phyloP scores from a whole-genome alignment of 1,139 yeast species.

The Geotrichum candidum region DNA sequence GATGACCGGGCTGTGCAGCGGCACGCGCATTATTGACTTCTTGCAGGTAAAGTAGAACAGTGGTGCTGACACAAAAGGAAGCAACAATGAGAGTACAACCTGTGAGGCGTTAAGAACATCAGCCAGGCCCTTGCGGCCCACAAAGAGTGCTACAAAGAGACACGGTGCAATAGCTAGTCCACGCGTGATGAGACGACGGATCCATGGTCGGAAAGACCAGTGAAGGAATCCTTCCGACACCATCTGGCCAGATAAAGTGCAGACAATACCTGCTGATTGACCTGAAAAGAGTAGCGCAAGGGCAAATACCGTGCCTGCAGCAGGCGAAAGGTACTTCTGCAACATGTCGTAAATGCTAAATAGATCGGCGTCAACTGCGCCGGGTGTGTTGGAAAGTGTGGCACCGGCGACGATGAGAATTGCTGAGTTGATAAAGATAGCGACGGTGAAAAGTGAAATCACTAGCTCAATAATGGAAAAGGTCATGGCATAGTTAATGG shows the following conservation, averaged over 20 bases:
- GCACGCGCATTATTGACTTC: constrained; percentile 70
- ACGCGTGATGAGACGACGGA: constrained; percentile 65
- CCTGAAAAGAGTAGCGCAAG: constrained; percentile 70
- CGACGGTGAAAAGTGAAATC: constrained; percentile 64
- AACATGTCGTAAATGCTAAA: constrained; percentile 62
- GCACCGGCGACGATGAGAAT: constrained; percentile 72
- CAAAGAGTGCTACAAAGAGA: constrained; percentile 46
- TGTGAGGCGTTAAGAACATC: constrained; percentile 62
- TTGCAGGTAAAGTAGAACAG: constrained; percentile 76
- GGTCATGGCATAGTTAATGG: constrained; percentile 60
- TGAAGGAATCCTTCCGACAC: constrained; percentile 77
- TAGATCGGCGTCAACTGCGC: constrained; percentile 66
- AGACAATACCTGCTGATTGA: constrained; percentile 78
- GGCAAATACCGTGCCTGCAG: constrained; percentile 73
- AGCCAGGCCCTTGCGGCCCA: constrained; percentile 61
- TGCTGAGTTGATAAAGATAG: constrained; percentile 73
- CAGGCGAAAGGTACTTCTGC: constrained; percentile 53
- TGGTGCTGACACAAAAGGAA: constrained; percentile 91
- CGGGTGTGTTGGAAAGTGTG: constrained; percentile 54
- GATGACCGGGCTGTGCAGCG: constrained; percentile 18
- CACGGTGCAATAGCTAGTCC: constrained; percentile 69
- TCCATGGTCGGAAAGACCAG: constrained; percentile 74
- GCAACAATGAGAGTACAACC: constrained; percentile 73
- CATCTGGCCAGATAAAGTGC: constrained; percentile 83
- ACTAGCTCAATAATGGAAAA: constrained; percentile 62